Conservation (phyloP, 805 yeast genomes). For the Zygoascus biomembranicola region DNA sequence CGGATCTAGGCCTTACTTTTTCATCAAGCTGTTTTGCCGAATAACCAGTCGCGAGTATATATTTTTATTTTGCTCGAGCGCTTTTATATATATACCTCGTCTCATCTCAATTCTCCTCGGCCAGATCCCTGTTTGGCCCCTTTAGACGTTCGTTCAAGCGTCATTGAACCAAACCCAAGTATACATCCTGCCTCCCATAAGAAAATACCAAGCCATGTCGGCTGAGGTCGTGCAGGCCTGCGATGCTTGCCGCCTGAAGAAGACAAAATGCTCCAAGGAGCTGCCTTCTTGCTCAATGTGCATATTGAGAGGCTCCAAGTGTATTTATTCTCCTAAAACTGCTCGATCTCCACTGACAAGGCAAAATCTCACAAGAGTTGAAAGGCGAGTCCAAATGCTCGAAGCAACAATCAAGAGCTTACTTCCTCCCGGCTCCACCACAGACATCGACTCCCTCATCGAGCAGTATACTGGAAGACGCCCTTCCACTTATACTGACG, state of each 20-base stretch:
- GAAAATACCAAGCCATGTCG: neutral
- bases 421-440: conserved; percentile 37
- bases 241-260: neutral
- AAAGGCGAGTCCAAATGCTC: conserved; percentile 42
- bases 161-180: too few relatives aligned
- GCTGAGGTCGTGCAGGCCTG: neutral
- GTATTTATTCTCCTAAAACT: conserved; percentile 70
- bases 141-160: too few relatives aligned
- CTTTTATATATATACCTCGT: too few relatives aligned
- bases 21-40: too few relatives aligned
- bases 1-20: too few relatives aligned
- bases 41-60: too few relatives aligned
- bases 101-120: too few relatives aligned
- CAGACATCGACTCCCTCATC: conserved; percentile 35
- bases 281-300: conserved; percentile 73
- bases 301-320: conserved; percentile 59
- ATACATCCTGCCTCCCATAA: too few relatives aligned
- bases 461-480: conserved; percentile 11
- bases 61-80: too few relatives aligned
- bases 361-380: conserved; percentile 67
- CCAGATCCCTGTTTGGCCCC: too few relatives aligned
- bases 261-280: conserved; percentile 55
- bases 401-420: conserved; percentile 34
- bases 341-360: conserved; percentile 77
- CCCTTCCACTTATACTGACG: neutral